A percentile compares a stretch with the other conserved stretches of the same genome.
Evolutionary conservation across 257 asterid species (phyloP).

Genomic region (Scutellaria galericulata): DNA sequence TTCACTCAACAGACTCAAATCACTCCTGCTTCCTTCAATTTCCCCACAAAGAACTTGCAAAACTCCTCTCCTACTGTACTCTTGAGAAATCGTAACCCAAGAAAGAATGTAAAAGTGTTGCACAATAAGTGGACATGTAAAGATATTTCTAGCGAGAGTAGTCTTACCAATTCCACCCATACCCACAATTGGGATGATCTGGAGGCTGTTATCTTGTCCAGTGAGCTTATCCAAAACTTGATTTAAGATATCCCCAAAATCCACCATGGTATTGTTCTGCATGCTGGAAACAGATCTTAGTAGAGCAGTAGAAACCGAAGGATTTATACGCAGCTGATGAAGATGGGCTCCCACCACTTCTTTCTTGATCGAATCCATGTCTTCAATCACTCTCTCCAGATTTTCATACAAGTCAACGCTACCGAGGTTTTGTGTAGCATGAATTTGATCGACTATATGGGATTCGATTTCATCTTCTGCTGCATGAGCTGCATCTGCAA

Average conservation of each 20-base stretch:
- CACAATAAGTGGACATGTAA: neutral
- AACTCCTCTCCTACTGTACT: neutral
- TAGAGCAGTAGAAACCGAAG: neutral
- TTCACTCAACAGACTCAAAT: neutral
- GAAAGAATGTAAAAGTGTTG: neutral
- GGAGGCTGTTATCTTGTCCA: neutral
- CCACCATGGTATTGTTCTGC: neutral
- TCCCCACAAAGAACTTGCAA: neutral
- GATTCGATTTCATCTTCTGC: neutral
- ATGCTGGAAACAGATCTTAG: neutral
- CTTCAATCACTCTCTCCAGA: neutral
- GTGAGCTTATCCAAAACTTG: neutral
- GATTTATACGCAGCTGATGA: neutral
- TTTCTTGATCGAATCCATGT: neutral
- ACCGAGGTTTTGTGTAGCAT: neutral
- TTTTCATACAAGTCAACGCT: neutral
- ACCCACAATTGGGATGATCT: neutral
- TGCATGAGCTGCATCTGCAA: neutral
- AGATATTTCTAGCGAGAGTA: neutral
- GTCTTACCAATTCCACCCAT: conserved; percentile 25
- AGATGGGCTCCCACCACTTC: neutral
- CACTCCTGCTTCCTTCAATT: neutral
- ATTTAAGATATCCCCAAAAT: neutral
- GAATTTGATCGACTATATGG: conserved; percentile 1
- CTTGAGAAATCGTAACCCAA: conserved; percentile 4